Evolutionary conservation across 2,329 filamentous ascomycete genomes (phyloP).

Genomic region (Juglanconis oblonga): DNA sequence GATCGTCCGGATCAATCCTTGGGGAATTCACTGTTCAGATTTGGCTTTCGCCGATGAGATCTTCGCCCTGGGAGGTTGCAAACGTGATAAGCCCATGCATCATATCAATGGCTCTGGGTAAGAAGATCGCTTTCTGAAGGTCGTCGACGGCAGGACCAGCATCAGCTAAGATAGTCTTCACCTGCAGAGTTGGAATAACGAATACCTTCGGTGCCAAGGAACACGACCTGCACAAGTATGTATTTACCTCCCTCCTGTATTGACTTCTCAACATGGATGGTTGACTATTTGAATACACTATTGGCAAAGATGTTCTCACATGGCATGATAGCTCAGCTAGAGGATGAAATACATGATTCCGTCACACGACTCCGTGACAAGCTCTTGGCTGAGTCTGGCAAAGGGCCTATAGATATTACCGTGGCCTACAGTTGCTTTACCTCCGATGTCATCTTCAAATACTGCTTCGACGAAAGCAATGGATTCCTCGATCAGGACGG

Average conservation of each 20-base stretch:
- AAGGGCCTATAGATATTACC: constrained; percentile 30
- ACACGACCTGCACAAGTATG: not conserved
- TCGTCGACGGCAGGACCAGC: not conserved
- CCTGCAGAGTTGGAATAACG: not conserved
- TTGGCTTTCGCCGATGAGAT: constrained; percentile 35
- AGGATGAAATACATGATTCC: not conserved
- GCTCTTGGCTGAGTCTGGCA: constrained; percentile 24
- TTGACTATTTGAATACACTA: not conserved
- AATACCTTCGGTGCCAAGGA: not conserved
- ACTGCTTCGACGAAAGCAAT: constrained; percentile 26
- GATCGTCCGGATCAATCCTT: constrained; percentile 32
- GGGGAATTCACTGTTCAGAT: constrained; percentile 31
- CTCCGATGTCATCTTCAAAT: constrained; percentile 35
- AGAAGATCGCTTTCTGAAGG: not conserved
- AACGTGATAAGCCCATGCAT: constrained; percentile 25
- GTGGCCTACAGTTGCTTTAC: constrained; percentile 38
- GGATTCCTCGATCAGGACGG: constrained; percentile 1
- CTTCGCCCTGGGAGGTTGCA: constrained; percentile 27
- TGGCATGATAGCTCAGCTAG: not conserved
- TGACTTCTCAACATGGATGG: too few species aligned
- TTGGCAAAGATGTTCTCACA: not conserved
- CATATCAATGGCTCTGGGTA: constrained; percentile 15
- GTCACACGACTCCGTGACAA: constrained; percentile 22
- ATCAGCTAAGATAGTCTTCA: not conserved
- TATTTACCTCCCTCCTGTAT: not conserved